Evolutionary conservation across 2,329 filamentous ascomycete genomes (phyloP), one percentile per base, ranked within the genome.

Genomic region (Verticillium dahliae): DNA sequence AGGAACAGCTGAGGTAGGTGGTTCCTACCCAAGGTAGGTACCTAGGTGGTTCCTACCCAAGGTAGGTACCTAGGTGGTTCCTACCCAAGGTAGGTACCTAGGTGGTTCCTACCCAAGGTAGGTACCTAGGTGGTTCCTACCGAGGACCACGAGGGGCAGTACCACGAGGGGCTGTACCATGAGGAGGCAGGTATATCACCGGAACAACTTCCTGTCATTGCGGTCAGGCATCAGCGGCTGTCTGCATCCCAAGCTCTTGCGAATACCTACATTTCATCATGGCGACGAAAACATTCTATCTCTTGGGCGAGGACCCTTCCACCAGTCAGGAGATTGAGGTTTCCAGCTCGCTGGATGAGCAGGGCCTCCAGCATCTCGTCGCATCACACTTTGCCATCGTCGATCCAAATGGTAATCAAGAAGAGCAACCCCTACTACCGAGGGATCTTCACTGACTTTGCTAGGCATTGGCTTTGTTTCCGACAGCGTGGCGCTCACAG

Each of bases 361-460:
- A 77, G 34, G 72, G 71, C 15, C 71, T 80, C 1, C 73, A 73
- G 35, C 71, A 78, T 55, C 65, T 77, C 14, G 68, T 78, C 15
- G 76, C 77, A 4, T 73, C 76, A 11, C 70, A 78, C 55, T 80
- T 79, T 66, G 73, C 75, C 57, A 74, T 80, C 60, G 77, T 79
- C 50, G 73, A 78, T 7, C 68, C 76, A 3, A 74, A 72, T 27
- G 76, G 78, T 76, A 69, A 37, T 5, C 27, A 31, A 31, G 27
- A 31, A 31, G 4, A 31, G 27, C 27, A 31, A 4, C 27, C 27
- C 5, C 27, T 31, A 4, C 27, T 31, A 31, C 27, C 27, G 27
- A 31, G 5, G 27, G 27, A 4, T 3, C 18, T 2, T 15, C 35
- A 18, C 62, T 59, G 39, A 59, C 59, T 6, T 3, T 6, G 11